Percentiles rank a stretch among this genome's conserved stretches.
These are phyloP conservation scores for Sarocladiaceae sp. DNA, from an alignment of 2,329 filamentous ascomycete genomes.

Conservation along the genomic window DNA sequence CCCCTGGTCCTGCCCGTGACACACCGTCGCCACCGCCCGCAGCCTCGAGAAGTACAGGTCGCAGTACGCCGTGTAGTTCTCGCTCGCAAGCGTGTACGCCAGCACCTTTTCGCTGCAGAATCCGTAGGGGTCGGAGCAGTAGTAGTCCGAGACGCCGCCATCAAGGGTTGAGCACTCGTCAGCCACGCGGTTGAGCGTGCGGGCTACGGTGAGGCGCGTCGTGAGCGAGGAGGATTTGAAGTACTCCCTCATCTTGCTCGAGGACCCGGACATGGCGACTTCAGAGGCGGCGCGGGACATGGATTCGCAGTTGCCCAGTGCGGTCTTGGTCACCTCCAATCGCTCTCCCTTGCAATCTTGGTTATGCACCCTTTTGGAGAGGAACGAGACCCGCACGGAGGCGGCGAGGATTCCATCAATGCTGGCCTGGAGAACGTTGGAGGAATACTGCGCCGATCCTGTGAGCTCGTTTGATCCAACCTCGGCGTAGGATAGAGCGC, in stretches of 20 bases:
- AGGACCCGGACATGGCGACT: constrained; percentile 37
- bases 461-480: constrained; percentile 35
- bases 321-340: constrained; percentile 32
- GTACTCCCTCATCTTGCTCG: constrained; percentile 51
- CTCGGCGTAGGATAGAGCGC: constrained; percentile 46
- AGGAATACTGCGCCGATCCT: constrained; percentile 40
- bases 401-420: constrained; percentile 47
- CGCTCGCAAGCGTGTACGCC: constrained; percentile 55
- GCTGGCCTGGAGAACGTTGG: constrained; percentile 49
- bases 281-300: constrained; percentile 33
- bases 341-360: constrained; percentile 43
- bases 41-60: constrained; percentile 50
- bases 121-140: constrained; percentile 52
- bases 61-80: constrained; percentile 56
- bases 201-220: constrained; percentile 42
- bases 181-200: constrained; percentile 43
- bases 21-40: constrained; percentile 39
- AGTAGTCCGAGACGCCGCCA: constrained; percentile 43
- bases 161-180: constrained; percentile 46
- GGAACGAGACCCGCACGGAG: constrained; percentile 36
- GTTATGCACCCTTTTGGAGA: constrained; percentile 41
- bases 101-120: constrained; percentile 46
- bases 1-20: constrained; percentile 60
- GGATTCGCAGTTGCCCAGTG: constrained; percentile 43
- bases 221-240: constrained; percentile 50